phyloP scores from a whole-genome alignment of 345 rosid genomes.

The Luvunga scandens region DNA sequence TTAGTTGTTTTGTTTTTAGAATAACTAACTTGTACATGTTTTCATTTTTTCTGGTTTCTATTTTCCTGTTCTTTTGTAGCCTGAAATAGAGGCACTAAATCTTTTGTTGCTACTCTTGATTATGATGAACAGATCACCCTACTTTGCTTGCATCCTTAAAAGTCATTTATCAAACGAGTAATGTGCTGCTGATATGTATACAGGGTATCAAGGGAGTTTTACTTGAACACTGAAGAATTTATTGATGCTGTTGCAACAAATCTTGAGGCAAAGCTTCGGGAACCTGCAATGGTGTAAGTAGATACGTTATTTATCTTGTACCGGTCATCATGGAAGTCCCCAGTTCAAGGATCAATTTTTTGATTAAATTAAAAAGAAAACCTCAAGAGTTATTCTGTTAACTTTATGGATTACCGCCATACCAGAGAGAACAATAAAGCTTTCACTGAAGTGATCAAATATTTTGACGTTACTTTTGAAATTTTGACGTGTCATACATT shows the following conservation, averaged over 20 bases:
- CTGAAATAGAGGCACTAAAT: not conserved
- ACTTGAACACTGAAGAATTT: slow-evolving; percentile 81
- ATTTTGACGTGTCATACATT: not conserved
- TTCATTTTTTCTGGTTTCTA: not conserved
- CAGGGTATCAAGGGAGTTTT: slow-evolving; percentile 77
- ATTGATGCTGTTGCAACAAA: slow-evolving; percentile 72
- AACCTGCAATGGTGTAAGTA: slow-evolving; percentile 38
- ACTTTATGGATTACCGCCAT: not conserved
- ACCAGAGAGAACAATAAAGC: not conserved
- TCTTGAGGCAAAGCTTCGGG: slow-evolving; percentile 49
- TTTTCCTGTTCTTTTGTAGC: not conserved
- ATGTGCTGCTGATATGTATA: slow-evolving; percentile 6
- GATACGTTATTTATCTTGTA: not conserved
- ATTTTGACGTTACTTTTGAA: not conserved
- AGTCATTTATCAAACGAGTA: not conserved
- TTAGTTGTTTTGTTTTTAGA: not conserved
- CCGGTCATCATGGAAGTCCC: not conserved
- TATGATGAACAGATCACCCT: not conserved
- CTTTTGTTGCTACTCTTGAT: not conserved
- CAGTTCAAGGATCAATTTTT: not conserved
- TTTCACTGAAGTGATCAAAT: not conserved
- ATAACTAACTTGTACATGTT: not conserved
- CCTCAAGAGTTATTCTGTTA: not conserved
- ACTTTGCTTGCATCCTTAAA: too few species aligned
- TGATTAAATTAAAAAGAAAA: not conserved